Conservation (phyloP, 1,284 basidiomycete species). For the Sporisorium exsertum region DNA sequence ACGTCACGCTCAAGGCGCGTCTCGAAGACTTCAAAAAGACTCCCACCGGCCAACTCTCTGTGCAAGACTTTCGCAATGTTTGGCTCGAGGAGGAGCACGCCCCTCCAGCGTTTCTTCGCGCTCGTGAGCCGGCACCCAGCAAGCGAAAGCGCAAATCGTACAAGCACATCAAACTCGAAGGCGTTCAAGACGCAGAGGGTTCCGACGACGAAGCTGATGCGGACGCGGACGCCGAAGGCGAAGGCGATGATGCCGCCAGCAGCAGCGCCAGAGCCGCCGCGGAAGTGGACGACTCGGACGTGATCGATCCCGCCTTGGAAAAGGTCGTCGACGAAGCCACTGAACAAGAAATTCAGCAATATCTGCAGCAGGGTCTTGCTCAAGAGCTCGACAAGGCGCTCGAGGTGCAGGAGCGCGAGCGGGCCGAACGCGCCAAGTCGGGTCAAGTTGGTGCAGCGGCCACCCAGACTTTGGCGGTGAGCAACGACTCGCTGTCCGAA, state of each 20-base stretch:
- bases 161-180: slow-evolving; percentile 40
- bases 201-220: slow-evolving; percentile 28
- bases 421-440: slow-evolving; percentile 51
- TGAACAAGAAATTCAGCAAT: slow-evolving; percentile 58
- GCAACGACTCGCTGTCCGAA: not conserved
- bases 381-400: slow-evolving; percentile 58
- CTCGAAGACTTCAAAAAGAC: slow-evolving; percentile 96
- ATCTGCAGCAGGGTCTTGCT: slow-evolving; percentile 54
- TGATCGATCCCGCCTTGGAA: slow-evolving; percentile 53
- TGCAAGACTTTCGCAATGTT: slow-evolving; percentile 90
- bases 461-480: not conserved
- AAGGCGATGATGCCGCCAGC: slow-evolving; percentile 64
- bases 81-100: slow-evolving; percentile 92
- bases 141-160: slow-evolving; percentile 72
- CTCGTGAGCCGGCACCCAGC: slow-evolving; percentile 75
- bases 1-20: slow-evolving; percentile 90
- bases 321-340: slow-evolving; percentile 62
- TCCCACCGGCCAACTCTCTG: slow-evolving; percentile 83
- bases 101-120: slow-evolving; percentile 81
- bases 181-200: slow-evolving; percentile 30
- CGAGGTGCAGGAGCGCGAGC: slow-evolving; percentile 50
- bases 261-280: slow-evolving; percentile 46
- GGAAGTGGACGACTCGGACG: slow-evolving; percentile 12
- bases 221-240: slow-evolving; percentile 74
- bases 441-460: slow-evolving; percentile 21